These are phyloP conservation scores for Dillenia turbinata DNA, from an alignment of 164 flowering plant species.

Conservation along the genomic window DNA sequence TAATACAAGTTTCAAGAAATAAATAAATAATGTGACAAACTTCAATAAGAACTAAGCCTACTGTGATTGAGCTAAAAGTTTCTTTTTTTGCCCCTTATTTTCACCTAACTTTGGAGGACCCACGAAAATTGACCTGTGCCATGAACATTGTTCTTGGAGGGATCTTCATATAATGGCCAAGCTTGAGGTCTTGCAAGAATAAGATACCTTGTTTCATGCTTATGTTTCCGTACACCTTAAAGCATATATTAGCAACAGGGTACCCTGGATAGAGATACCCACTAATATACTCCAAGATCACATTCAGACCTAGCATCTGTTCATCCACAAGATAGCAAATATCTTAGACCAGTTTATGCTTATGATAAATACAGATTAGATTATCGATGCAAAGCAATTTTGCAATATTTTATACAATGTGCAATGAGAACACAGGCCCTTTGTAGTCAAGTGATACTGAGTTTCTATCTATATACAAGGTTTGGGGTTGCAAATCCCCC, in stretches of 20 bases:
- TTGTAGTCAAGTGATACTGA: no score
- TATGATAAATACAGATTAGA: neutral
- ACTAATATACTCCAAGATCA: conserved; percentile 41
- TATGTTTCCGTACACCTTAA: conserved; percentile 39
- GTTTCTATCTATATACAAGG: no score
- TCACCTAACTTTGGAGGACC: neutral
- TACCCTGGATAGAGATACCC: conserved; percentile 30
- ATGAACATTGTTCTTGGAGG: conserved; percentile 45
- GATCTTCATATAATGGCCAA: conserved; percentile 49
- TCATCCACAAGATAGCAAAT: neutral
- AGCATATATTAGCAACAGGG: conserved; percentile 44
- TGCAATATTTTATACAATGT: no score
- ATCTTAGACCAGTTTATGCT: neutral
- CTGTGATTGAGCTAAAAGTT: neutral
- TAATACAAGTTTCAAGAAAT: neutral
- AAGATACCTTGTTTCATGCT: conserved; percentile 38
- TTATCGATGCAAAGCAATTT: no score
- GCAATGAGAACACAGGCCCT: no score
- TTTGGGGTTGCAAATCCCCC: no score
- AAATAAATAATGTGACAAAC: neutral
- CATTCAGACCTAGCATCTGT: conserved; percentile 38
- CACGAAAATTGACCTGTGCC: conserved; percentile 23
- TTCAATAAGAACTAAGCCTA: neutral
- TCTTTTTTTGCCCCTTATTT: neutral
- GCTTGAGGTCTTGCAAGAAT: conserved; percentile 41